Percentiles rank a stretch among this genome's conserved stretches.
phyloP scores from a whole-genome alignment of 75 land plant genomes.

The Adiantum capillusveneris region DNA sequence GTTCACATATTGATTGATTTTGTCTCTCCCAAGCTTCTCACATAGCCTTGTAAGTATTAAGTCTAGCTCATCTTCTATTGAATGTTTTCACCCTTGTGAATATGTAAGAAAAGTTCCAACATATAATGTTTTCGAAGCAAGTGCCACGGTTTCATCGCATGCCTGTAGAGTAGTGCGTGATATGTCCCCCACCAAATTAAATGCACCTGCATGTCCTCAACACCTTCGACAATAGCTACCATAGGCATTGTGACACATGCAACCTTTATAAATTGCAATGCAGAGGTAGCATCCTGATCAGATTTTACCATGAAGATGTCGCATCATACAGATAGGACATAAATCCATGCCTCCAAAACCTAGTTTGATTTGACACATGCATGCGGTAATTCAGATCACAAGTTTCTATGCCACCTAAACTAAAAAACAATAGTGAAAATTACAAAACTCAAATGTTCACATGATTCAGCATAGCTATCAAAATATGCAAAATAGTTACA shows the following conservation, averaged over 20 bases:
- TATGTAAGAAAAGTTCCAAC: constrained; percentile 52
- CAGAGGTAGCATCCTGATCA: constrained; percentile 46
- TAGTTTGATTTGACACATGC: too few species aligned
- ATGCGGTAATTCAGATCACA: too few species aligned
- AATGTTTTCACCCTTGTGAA: constrained; percentile 44
- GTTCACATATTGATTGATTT: too few species aligned
- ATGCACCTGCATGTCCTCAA: too few species aligned
- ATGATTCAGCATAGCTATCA: constrained; percentile 5
- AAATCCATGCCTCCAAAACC: too few species aligned
- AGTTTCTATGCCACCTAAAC: too few species aligned
- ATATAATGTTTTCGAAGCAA: constrained; percentile 57
- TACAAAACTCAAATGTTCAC: too few species aligned
- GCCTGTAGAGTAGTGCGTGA: constrained; percentile 45
- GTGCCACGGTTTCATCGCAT: constrained; percentile 56
- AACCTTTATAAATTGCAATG: constrained; percentile 27
- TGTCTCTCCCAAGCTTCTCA: constrained; percentile 26
- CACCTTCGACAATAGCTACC: too few species aligned
- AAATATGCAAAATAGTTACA: constrained; percentile 50
- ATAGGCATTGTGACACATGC: constrained; percentile 43
- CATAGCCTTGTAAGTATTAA: constrained; percentile 31
- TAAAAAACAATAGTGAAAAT: too few species aligned
- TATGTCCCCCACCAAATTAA: constrained; percentile 63
- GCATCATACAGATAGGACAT: too few species aligned
- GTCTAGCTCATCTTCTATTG: constrained; percentile 38
- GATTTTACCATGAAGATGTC: constrained; percentile 28